Percentiles rank a stretch among this genome's conserved stretches.
Conservation (phyloP, 2,329 filamentous ascomycete species). For the Cladosporium colombiae region DNA sequence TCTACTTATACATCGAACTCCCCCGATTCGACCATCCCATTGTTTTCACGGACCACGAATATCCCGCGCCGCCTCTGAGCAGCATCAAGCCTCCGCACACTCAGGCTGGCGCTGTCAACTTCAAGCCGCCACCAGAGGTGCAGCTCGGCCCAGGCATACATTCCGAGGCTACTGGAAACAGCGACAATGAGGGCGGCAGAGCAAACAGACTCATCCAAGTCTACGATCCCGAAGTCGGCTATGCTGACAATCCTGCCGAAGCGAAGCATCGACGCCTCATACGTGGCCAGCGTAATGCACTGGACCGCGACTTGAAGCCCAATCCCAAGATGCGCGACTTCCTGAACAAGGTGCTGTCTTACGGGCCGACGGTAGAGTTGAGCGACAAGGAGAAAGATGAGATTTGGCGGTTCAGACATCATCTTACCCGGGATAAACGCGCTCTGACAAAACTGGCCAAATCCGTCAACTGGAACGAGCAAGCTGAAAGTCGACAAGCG, state of each 20-base stretch:
- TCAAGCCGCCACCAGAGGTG: slow-evolving; percentile 83
- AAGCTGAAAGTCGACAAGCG: slow-evolving; percentile 81
- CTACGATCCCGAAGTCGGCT: slow-evolving; percentile 90
- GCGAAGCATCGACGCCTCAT: slow-evolving; percentile 91
- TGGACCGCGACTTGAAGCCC: slow-evolving; percentile 93
- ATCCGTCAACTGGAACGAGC: slow-evolving; percentile 91
- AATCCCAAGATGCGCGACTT: slow-evolving; percentile 96
- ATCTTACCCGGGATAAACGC: slow-evolving; percentile 83
- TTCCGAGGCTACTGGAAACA: slow-evolving; percentile 54
- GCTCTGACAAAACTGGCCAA: slow-evolving; percentile 96
- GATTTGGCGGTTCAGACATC: slow-evolving; percentile 96
- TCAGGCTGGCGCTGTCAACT: slow-evolving; percentile 66
- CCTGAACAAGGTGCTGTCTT: slow-evolving; percentile 84
- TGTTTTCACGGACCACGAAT: slow-evolving; percentile 92
- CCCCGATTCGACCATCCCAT: slow-evolving; percentile 94
- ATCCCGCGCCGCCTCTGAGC: slow-evolving; percentile 80
- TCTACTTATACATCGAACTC: slow-evolving; percentile 85
- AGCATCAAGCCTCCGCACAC: slow-evolving; percentile 55
- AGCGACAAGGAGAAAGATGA: slow-evolving; percentile 91
- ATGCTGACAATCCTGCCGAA: slow-evolving; percentile 89
- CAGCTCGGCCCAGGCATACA: slow-evolving; percentile 89
- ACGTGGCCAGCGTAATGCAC: slow-evolving; percentile 84
- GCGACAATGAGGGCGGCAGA: slow-evolving; percentile 50
- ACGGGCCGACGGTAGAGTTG: slow-evolving; percentile 86
- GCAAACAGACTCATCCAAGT: slow-evolving; percentile 73